Conservation (phyloP, 1,139 yeast genomes). For the Chernovozyma aurita region DNA sequence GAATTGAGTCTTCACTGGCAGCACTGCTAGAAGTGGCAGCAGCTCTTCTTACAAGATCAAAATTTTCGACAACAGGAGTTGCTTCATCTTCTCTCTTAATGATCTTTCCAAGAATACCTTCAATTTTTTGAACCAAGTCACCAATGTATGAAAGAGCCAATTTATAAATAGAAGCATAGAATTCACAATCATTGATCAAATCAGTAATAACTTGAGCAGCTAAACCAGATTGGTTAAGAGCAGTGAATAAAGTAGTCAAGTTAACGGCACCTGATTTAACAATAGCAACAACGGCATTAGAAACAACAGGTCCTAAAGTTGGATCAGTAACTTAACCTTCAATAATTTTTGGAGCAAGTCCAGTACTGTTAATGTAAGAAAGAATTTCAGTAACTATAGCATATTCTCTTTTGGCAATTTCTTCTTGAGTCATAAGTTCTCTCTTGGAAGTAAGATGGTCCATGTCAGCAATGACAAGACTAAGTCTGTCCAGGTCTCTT, state of each 20-base stretch:
- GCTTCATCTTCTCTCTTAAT: slow-evolving; percentile 18
- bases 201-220: slow-evolving; percentile 35
- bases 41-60: background rate
- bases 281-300: slow-evolving; percentile 24
- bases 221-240: slow-evolving; percentile 43
- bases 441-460: slow-evolving; percentile 29
- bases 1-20: slow-evolving; percentile 13
- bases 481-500: slow-evolving; percentile 28
- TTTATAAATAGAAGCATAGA: slow-evolving; percentile 39
- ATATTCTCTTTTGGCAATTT: slow-evolving; percentile 30
- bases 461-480: slow-evolving; percentile 26
- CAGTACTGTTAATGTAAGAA: slow-evolving; percentile 34
- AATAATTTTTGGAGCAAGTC: slow-evolving; percentile 36
- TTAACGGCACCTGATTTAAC: slow-evolving; percentile 33
- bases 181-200: slow-evolving; percentile 37
- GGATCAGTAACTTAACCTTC: slow-evolving; percentile 30
- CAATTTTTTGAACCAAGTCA: slow-evolving; percentile 28
- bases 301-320: slow-evolving; percentile 26
- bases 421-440: slow-evolving; percentile 17
- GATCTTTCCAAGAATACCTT: slow-evolving; percentile 16
- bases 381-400: slow-evolving; percentile 42
- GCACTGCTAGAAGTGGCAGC: slow-evolving; percentile 11
- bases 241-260: slow-evolving; percentile 35
- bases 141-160: slow-evolving; percentile 29
- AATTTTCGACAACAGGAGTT: slow-evolving; percentile 5